Percentiles rank a stretch among this genome's conserved stretches.
Conservation (phyloP, 495 filamentous ascomycete species). For the Parathielavia hyrcaniae region DNA sequence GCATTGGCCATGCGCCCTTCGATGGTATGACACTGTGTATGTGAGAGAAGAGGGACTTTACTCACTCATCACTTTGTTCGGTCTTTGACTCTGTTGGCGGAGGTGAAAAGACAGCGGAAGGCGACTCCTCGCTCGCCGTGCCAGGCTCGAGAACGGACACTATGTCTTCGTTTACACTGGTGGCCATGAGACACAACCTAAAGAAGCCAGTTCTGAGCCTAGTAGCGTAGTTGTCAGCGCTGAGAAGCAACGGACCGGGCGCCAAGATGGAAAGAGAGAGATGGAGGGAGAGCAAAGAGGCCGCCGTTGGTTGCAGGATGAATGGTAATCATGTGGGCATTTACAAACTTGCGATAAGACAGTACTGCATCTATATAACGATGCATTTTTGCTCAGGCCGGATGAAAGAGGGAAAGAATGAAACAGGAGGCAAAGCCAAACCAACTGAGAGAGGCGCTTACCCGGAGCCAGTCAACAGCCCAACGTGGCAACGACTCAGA, state of each 20-base stretch:
- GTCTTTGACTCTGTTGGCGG: not conserved
- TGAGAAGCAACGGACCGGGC: not conserved
- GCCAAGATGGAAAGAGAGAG: not conserved
- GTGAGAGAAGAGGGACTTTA: not conserved
- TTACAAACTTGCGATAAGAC: not conserved
- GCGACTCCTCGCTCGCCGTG: not conserved
- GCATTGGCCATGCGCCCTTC: no score
- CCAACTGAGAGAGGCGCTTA: conserved; percentile 10
- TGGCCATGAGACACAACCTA: not conserved
- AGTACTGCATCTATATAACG: not conserved
- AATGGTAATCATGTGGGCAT: no score
- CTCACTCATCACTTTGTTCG: conserved; percentile 13
- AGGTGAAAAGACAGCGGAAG: not conserved
- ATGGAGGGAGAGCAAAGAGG: not conserved
- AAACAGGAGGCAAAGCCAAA: no score
- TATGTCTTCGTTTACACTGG: not conserved
- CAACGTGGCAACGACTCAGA: conserved; percentile 14
- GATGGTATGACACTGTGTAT: not conserved
- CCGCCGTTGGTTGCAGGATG: no score
- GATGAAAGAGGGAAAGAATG: not conserved
- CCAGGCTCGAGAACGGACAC: not conserved
- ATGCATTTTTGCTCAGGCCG: not conserved
- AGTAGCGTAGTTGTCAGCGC: not conserved
- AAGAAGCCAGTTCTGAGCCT: not conserved
- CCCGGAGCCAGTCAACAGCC: conserved; percentile 8